Evolutionary conservation across 768 basidiomycete species (phyloP), one percentile per base, ranked within the genome.

Genomic region (Naganishia randhawae): DNA sequence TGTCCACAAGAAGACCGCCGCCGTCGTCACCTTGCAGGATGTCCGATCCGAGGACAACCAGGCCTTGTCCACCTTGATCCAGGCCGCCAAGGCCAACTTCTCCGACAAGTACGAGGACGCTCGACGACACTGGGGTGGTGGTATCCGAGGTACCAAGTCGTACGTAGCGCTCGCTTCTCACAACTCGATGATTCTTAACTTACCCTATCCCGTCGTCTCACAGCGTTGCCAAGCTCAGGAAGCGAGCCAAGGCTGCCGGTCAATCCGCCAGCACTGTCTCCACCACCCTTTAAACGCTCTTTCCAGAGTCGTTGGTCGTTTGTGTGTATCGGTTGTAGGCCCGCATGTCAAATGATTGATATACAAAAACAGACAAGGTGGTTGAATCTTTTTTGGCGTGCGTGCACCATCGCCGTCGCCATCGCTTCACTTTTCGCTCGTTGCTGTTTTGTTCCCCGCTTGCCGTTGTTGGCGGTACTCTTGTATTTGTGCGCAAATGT

Each of bases 21-120:
- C 94, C 63, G 89, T 94, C 63, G 82, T 96, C 65, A 89, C 90
- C 45, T 81, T 99, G 69, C 90, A 93, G 82, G 95, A 99, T 27
- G 95, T 99, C 77, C 87, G 86, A 83, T 89, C 88, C 80, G 95
- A 97, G 83, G 95, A 98, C 83, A 84, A 88, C 79, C 88, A 90
- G 71, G 94, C 97, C 70, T 88, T 97, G 65, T 88, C 92, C 50
- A 97, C 89, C 72, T 85, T 98, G 76, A 85, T 97, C 78, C 88
- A 87, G 74, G 93, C 95, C 69, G 87, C 92, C 73, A 97, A 97
- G 85, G 91, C 92, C 71, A 99, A 97, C 85, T 98, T 94, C 92
- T 90, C 81, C 69, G 92, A 86, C 66, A 97, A 95, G 83, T 91
- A 91, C 82, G 94, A 95, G 73, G 92, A 94, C 75, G 85, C 88